Evolutionary conservation across 2,329 filamentous ascomycete species (phyloP), one percentile per base, ranked within the genome.

Genomic region (Fusarium buharicum): DNA sequence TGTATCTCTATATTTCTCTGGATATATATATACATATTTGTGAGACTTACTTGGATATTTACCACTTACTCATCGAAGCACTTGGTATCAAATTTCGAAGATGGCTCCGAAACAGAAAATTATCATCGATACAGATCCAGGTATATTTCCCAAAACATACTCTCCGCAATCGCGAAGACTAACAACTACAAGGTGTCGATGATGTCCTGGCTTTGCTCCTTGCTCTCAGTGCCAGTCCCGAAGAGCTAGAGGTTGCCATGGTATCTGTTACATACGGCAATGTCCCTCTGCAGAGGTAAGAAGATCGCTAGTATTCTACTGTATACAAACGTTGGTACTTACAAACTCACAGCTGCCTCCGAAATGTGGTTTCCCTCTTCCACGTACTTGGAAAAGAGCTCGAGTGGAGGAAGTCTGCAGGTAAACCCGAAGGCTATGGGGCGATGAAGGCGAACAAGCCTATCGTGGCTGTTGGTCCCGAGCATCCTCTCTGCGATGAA

Each of bases 241-340:
- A 96, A 67, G 94, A 98, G 72, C 82, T 98, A 18, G 92, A 98
- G 74, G 81, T 98, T 31, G 77, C 91, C 41, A 84, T 98, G 76
- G 83, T 99, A 53, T 96, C 93, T 2, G 84, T 97, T 58, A 97
- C 93, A 1, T 97, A 95, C 75, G 95, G 95, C 53, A 99, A 99
- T 73, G 91, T 98, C 18, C 88, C 93, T 67, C 86, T 97, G 14
- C 84, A 93, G 62, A 93, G 87, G 90, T 92, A 75, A 43, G 20
- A 9, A 11, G 22, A 28, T 12, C 17, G 11, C 58, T 78, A 65
- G 11, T 13, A 20, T 13, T 44, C 17, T 28, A 45, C 13, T 20
- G 6, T 38, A 24, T 24, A 11, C 33, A 4, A 5, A 10, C 17
- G 16, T 17, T 18, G 10, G 14, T 14, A 8, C 46, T 67, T 22